Evolutionary conservation across 1,284 basidiomycete genomes (phyloP).

Genomic region (Rhodotorula sp.): DNA sequence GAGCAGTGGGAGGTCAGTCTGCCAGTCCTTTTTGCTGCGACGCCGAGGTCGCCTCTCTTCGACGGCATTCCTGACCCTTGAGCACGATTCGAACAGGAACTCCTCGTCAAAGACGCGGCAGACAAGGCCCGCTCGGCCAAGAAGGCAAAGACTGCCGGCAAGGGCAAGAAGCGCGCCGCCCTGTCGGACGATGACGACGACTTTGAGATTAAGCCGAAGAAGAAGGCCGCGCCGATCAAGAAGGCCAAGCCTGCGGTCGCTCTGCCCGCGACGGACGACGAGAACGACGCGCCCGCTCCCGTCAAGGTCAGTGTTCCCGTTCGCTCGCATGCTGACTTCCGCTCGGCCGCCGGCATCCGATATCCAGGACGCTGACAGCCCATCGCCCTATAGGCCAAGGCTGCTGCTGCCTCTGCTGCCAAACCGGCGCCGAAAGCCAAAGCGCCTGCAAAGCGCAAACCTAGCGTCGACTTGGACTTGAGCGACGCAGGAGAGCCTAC

Average conservation of each 20-base stretch:
- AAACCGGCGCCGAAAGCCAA: conserved; percentile 53
- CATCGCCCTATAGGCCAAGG: background rate
- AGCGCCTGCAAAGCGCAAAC: conserved; percentile 17
- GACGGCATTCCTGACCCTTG: too few species aligned
- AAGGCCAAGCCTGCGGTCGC: conserved; percentile 11
- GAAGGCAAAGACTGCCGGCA: conserved; percentile 50
- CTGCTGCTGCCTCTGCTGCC: background rate
- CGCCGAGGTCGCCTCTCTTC: too few species aligned
- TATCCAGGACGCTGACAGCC: background rate
- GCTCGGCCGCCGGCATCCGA: background rate
- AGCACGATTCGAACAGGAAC: conserved; percentile 41
- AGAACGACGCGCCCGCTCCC: conserved; percentile 5
- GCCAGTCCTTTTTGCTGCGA: background rate
- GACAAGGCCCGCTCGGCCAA: conserved; percentile 57
- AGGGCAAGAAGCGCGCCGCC: conserved; percentile 58
- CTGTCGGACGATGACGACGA: conserved; percentile 61
- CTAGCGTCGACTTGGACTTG: conserved; percentile 14
- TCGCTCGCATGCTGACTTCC: background rate
- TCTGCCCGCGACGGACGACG: conserved; percentile 15
- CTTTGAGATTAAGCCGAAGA: conserved; percentile 57
- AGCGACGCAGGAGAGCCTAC: conserved; percentile 12
- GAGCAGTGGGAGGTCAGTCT: conserved; percentile 68
- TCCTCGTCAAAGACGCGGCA: conserved; percentile 58
- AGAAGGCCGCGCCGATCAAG: conserved; percentile 46
- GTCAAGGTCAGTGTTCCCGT: conserved; percentile 11